phyloP scores from a whole-genome alignment of 1,139 yeast species.

The Pichia sp. region DNA sequence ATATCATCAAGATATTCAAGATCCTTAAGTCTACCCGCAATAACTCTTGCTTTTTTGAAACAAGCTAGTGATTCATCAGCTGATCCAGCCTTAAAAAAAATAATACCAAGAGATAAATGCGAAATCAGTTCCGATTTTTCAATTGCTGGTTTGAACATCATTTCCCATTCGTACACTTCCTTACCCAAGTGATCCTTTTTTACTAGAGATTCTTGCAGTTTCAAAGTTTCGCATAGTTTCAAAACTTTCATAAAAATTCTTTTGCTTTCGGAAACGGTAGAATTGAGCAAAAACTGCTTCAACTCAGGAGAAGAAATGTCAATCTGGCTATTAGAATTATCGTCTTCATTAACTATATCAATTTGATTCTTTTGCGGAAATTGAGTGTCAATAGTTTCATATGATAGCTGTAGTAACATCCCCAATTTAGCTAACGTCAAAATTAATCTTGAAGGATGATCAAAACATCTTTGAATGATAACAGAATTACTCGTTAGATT shows the following conservation, averaged over 20 bases:
- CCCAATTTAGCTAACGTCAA: conserved; percentile 16
- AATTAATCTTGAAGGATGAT: conserved; percentile 15
- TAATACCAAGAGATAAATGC: conserved; percentile 15
- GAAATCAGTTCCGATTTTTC: conserved; percentile 18
- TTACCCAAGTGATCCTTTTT: conserved; percentile 6
- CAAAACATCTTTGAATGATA: conserved; percentile 15
- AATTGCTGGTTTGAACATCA: conserved; percentile 13
- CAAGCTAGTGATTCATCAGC: conserved; percentile 8
- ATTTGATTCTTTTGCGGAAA: conserved; percentile 10
- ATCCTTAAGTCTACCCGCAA: conserved; percentile 12
- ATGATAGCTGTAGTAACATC: conserved; percentile 13
- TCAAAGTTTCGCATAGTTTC: conserved; percentile 12
- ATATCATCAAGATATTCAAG: conserved; percentile 13
- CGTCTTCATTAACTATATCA: conserved; percentile 7
- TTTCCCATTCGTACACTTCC: conserved; percentile 10
- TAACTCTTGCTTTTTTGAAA: conserved; percentile 13
- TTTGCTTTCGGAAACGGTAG: conserved; percentile 11
- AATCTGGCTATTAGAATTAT: conserved; percentile 7
- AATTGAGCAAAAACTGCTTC: conserved; percentile 10
- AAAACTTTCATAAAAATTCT: conserved; percentile 13
- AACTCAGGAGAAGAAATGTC: conserved; percentile 9
- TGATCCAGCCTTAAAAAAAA: conserved; percentile 10
- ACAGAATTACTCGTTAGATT: conserved; percentile 14
- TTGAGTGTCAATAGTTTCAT: conserved; percentile 9
- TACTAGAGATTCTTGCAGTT: conserved; percentile 7